Evolutionary conservation across 805 yeast species (phyloP).

Genomic region (Candida argentea): DNA sequence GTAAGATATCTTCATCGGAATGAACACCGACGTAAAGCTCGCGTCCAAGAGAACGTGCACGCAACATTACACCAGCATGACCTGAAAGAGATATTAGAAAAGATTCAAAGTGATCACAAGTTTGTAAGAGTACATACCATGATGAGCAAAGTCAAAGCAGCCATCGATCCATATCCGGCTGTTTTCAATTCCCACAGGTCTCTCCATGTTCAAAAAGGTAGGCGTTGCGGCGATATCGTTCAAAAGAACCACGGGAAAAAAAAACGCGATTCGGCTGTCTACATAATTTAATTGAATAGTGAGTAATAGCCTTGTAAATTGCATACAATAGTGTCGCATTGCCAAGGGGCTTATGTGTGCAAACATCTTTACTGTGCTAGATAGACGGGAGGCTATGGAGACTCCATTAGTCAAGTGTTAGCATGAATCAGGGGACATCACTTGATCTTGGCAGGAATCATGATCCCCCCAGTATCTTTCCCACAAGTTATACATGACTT

Average conservation of each 20-base stretch:
- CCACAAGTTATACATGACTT: constrained; percentile 50
- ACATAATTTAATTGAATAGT: too few species aligned
- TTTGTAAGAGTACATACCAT: constrained; percentile 42
- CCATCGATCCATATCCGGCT: constrained; percentile 90
- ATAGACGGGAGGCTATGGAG: too few species aligned
- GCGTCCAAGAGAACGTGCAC: constrained; percentile 75
- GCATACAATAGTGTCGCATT: too few species aligned
- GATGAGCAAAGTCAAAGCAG: constrained; percentile 96
- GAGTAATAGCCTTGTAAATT: too few species aligned
- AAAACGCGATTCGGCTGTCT: too few species aligned
- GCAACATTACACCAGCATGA: constrained; percentile 94
- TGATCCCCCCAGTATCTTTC: constrained; percentile 50
- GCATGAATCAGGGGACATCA: too few species aligned
- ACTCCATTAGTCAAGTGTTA: too few species aligned
- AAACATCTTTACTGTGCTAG: too few species aligned
- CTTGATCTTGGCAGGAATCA: too few species aligned
- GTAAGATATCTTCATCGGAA: constrained; percentile 74
- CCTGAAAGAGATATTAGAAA: constrained; percentile 12
- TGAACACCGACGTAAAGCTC: constrained; percentile 84
- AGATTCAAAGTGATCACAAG: background rate
- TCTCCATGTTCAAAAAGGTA: constrained; percentile 19
- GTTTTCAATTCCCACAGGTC: constrained; percentile 34
- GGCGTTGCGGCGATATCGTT: too few species aligned
- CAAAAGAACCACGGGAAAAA: too few species aligned
- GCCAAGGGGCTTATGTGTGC: too few species aligned